phyloP scores from a whole-genome alignment of 148 eudicot species.

The Chenopodium quinoa region DNA sequence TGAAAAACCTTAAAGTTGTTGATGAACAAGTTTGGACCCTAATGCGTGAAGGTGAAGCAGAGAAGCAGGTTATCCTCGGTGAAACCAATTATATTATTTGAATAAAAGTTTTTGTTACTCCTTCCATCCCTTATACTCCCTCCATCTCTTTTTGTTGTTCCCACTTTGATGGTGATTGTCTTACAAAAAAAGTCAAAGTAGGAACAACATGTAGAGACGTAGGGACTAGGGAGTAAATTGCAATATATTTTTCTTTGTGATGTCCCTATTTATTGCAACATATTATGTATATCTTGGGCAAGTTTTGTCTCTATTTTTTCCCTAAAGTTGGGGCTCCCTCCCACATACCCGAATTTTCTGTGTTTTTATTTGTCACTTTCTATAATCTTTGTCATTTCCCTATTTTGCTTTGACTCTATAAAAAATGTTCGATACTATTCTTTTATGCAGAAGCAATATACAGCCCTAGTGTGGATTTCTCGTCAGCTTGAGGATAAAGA shows the following conservation, averaged over 20 bases:
- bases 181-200: no score
- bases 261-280: neutral
- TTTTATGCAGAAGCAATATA: conserved; percentile 81
- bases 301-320: neutral
- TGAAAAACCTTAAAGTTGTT: conserved; percentile 72
- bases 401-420: neutral
- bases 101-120: neutral
- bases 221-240: neutral
- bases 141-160: no score
- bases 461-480: conserved; percentile 91
- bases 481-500: conserved; percentile 72
- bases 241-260: neutral
- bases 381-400: neutral
- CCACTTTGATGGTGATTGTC: no score
- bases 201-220: no score
- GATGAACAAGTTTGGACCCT: conserved; percentile 79
- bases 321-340: neutral
- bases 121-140: neutral
- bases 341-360: neutral
- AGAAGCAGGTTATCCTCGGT: conserved; percentile 67
- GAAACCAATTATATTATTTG: neutral
- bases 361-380: neutral
- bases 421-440: neutral
- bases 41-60: conserved; percentile 99
- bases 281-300: neutral